These are phyloP conservation scores for Mucor piriformis DNA, from an alignment of 371 early-diverging fungal species.

Conservation along the genomic window DNA sequence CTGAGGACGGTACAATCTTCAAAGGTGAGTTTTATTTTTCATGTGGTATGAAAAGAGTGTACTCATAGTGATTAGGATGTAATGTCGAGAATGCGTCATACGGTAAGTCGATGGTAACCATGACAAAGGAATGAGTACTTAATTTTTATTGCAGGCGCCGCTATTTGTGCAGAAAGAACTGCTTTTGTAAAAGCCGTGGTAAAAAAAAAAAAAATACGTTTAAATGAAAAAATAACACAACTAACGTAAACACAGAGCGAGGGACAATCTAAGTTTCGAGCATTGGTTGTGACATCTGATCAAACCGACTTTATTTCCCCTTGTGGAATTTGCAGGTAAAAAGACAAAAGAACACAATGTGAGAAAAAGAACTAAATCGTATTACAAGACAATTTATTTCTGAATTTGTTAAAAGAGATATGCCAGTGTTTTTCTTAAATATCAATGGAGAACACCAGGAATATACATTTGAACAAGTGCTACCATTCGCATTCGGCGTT, in stretches of 20 bases:
- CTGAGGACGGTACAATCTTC: conserved; percentile 63
- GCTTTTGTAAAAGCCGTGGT: conserved; percentile 83
- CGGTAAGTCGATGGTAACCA: conserved; percentile 41
- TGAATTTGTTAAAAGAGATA: conserved; percentile 67
- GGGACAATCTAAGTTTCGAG: conserved; percentile 68
- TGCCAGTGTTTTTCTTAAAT: conserved; percentile 64
- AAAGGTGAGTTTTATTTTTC: conserved; percentile 44
- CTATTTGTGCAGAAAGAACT: conserved; percentile 86
- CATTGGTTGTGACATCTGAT: conserved; percentile 67
- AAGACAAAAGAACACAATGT: background rate
- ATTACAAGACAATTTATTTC: conserved; percentile 74
- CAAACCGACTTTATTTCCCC: conserved; percentile 64
- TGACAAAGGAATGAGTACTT: background rate
- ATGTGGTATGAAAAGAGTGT: background rate
- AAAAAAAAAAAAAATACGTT: conserved; percentile 22
- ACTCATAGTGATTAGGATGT: conserved; percentile 52
- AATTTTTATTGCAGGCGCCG: conserved; percentile 56
- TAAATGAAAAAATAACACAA: background rate
- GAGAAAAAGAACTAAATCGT: background rate
- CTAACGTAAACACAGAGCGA: conserved; percentile 56
- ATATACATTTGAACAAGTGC: conserved; percentile 55
- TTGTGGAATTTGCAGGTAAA: conserved; percentile 80
- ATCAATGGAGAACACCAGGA: conserved; percentile 51
- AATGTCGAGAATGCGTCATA: conserved; percentile 87
- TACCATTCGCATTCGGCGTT: conserved; percentile 70